Percentiles rank a stretch among this genome's conserved stretches.
Conservation (phyloP, 2,329 filamentous ascomycete genomes). For the Sporothrix phasma region DNA sequence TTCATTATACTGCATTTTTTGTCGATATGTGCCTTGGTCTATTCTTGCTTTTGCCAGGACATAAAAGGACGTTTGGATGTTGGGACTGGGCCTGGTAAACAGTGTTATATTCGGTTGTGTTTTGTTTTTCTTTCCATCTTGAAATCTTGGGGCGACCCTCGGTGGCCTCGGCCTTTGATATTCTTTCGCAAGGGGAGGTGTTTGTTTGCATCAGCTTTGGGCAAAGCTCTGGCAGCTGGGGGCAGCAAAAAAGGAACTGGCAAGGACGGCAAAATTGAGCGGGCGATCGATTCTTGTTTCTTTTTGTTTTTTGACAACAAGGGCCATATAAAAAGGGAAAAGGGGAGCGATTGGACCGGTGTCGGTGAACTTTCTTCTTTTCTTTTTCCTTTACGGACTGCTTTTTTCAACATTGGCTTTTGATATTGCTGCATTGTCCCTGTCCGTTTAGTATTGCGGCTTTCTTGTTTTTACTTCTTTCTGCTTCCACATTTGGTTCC, state of each 20-base stretch:
- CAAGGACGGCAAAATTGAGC: conserved; percentile 19
- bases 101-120: conserved; percentile 9
- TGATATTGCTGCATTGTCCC: neutral
- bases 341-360: conserved; percentile 18
- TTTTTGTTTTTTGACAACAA: no score
- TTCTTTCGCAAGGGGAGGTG: conserved; percentile 3
- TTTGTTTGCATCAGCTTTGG: conserved; percentile 15
- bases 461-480: conserved; percentile 15
- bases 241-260: conserved; percentile 13
- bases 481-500: neutral
- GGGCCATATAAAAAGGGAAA: conserved; percentile 17
- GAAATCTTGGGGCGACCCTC: conserved; percentile 2
- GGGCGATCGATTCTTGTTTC: conserved; percentile 12
- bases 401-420: conserved; percentile 7
- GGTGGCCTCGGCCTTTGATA: conserved; percentile 5
- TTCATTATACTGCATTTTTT: neutral
- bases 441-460: conserved; percentile 4
- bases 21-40: conserved; percentile 10
- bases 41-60: conserved; percentile 10
- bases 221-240: conserved; percentile 18
- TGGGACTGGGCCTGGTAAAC: neutral
- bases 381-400: conserved; percentile 15
- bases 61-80: conserved; percentile 8
- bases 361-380: conserved; percentile 18
- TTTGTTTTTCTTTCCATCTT: no score